phyloP scores from a whole-genome alignment of 139 green algal species.

The Coelastrella sp. region DNA sequence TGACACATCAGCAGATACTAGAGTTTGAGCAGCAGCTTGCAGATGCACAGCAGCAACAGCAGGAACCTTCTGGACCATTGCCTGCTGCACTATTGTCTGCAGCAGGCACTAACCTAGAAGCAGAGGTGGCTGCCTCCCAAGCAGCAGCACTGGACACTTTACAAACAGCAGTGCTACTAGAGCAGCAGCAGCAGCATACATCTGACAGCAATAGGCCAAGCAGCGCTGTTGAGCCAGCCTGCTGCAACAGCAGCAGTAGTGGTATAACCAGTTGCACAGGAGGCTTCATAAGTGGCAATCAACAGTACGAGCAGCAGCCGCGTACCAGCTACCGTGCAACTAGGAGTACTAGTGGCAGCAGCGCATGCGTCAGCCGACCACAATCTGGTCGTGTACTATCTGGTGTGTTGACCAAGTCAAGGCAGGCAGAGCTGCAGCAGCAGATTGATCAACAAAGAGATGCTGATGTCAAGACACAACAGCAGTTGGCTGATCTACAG shows the following conservation, averaged over 20 bases:
- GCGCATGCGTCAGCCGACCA: background rate
- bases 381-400: background rate
- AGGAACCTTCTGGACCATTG: too few species aligned
- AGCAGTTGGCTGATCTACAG: slow-evolving; percentile 10
- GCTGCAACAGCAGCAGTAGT: background rate
- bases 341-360: background rate
- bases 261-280: too few species aligned
- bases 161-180: too few species aligned
- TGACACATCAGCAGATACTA: slow-evolving; percentile 29
- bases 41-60: background rate
- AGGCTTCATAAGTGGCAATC: too few species aligned
- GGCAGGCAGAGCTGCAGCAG: slow-evolving; percentile 33
- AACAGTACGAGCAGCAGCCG: slow-evolving; percentile 14
- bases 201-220: background rate
- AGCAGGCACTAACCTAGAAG: too few species aligned
- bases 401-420: slow-evolving; percentile 10
- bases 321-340: too few species aligned
- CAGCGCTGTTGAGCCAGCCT: background rate
- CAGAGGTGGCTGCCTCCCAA: too few species aligned
- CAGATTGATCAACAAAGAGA: slow-evolving; percentile 4
- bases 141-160: too few species aligned
- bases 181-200: background rate
- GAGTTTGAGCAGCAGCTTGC: background rate
- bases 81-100: too few species aligned
- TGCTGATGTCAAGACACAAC: background rate